Evolutionary conservation across 1,284 basidiomycete species (phyloP).

Genomic region (Somion occarium): DNA sequence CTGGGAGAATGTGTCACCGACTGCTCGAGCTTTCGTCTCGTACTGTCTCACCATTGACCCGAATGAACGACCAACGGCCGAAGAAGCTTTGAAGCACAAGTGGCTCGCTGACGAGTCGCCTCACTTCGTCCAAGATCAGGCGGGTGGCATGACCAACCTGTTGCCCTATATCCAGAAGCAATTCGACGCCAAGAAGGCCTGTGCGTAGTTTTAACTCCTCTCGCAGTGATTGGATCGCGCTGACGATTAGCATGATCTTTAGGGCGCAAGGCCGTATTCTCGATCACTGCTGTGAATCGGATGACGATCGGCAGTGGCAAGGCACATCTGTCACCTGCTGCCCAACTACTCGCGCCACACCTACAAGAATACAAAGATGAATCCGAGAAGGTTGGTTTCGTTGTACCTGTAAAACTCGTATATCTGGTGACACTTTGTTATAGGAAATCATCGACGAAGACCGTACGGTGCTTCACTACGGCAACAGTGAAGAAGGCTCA

Average conservation of each 20-base stretch:
- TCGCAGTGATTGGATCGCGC: too few relatives aligned
- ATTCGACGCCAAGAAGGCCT: conserved; percentile 84
- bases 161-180: conserved; percentile 85
- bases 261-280: conserved; percentile 86
- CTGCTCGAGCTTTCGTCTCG: conserved; percentile 79
- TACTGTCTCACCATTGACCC: conserved; percentile 85
- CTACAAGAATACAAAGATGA: conserved; percentile 76
- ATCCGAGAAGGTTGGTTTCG: conserved; percentile 55
- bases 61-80: conserved; percentile 69
- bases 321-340: conserved; percentile 32
- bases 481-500: conserved; percentile 20
- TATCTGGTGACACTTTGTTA: conserved; percentile 11
- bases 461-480: conserved; percentile 45
- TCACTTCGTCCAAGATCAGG: conserved; percentile 67
- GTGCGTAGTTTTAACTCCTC: conserved; percentile 41
- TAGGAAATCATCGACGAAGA: conserved; percentile 18
- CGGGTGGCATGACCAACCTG: conserved; percentile 72
- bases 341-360: conserved; percentile 54
- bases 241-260: conserved; percentile 6
- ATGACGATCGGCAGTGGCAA: conserved; percentile 54
- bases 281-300: conserved; percentile 81
- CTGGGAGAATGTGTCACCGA: conserved; percentile 80
- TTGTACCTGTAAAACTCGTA: background rate
- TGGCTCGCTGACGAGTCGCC: conserved; percentile 73
- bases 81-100: conserved; percentile 65